Evolutionary conservation across 352 stramenopile species (phyloP).

Genomic region (Globisporangium carolinianum): DNA sequence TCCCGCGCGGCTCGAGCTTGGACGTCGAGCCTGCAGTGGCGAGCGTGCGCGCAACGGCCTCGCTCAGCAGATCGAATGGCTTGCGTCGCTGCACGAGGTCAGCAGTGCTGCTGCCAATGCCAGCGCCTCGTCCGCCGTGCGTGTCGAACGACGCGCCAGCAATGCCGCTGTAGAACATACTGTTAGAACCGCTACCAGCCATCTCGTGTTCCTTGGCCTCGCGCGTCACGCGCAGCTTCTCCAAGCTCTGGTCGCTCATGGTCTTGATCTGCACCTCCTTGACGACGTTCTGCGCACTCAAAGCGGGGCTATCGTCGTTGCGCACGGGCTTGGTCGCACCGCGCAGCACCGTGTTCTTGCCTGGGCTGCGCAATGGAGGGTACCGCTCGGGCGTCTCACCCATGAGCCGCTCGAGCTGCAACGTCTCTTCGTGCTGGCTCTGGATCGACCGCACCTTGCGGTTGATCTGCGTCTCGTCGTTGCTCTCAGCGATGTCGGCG

Average conservation of each 20-base stretch:
- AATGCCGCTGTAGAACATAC: constrained; percentile 1
- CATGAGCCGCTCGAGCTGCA: constrained; percentile 77
- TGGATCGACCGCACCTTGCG: constrained; percentile 57
- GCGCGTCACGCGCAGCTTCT: constrained; percentile 71
- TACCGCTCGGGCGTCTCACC: constrained; percentile 53
- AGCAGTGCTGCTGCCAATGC: constrained; percentile 12
- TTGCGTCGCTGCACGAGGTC: constrained; percentile 51
- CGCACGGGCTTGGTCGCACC: constrained; percentile 56
- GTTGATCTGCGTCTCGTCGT: constrained; percentile 61
- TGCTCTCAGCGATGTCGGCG: constrained; percentile 61
- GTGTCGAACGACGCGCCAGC: constrained; percentile 25
- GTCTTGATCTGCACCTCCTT: constrained; percentile 89
- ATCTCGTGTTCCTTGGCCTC: constrained; percentile 56
- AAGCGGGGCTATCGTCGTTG: constrained; percentile 51
- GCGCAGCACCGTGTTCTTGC: constrained; percentile 52
- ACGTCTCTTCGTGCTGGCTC: constrained; percentile 64
- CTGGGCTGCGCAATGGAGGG: constrained; percentile 48
- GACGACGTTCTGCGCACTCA: constrained; percentile 70
- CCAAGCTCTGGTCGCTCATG: constrained; percentile 77
- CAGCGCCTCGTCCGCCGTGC: constrained; percentile 12
- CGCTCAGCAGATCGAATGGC: constrained; percentile 59
- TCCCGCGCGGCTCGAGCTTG: constrained; percentile 30
- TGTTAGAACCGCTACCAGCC: constrained; percentile 2
- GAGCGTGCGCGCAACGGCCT: constrained; percentile 34
- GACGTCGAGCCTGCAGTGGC: constrained; percentile 14